Percentiles rank a stretch among this genome's conserved stretches.
phyloP scores from a whole-genome alignment of 306 rosid genomes.

The Glycine tomentella region DNA sequence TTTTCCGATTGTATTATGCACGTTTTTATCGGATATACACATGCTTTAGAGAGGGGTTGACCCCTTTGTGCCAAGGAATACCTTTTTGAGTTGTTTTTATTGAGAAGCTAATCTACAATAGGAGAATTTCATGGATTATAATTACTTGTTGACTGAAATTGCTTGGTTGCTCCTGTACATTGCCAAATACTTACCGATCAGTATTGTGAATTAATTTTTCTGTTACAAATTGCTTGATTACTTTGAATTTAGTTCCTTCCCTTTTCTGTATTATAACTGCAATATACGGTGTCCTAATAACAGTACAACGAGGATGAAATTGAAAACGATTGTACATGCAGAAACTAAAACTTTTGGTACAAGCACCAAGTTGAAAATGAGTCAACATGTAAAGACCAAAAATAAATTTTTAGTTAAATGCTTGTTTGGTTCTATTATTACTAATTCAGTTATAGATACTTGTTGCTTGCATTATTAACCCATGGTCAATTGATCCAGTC shows the following conservation, averaged over 20 bases:
- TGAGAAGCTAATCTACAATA: conserved; percentile 1
- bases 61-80: not conserved
- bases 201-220: not conserved
- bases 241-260: not conserved
- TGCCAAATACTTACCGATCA: not conserved
- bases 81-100: conserved; percentile 1
- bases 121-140: not conserved
- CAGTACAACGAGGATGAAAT: not conserved
- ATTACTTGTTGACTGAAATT: not conserved
- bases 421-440: conserved; percentile 21
- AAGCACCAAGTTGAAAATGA: not conserved
- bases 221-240: not conserved
- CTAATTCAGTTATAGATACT: conserved; percentile 1
- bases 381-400: not conserved
- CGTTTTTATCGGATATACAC: not conserved
- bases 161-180: not conserved
- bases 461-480: conserved; percentile 33
- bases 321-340: not conserved
- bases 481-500: conserved; percentile 40
- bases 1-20: not conserved
- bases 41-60: not conserved
- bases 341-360: not conserved
- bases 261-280: not conserved
- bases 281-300: not conserved
- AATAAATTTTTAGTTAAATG: not conserved